Evolutionary conservation across 495 filamentous ascomycete species (phyloP).

Genomic region (Daldinia caldariorum): DNA sequence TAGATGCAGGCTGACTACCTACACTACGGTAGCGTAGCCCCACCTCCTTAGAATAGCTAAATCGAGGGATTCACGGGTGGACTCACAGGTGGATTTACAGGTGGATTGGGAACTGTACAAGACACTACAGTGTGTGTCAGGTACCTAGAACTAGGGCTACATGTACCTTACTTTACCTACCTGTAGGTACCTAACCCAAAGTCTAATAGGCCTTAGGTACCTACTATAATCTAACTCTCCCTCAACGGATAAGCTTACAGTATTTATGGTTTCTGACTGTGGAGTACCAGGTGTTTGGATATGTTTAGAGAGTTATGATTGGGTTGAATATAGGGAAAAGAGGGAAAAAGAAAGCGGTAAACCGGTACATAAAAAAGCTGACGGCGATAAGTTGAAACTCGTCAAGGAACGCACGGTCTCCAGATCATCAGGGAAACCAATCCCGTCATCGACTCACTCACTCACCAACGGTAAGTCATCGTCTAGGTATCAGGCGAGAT

Average conservation of each 20-base stretch:
- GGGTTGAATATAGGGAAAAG: constrained; percentile 20
- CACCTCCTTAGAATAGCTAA: constrained; percentile 38
- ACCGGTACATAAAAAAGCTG: constrained; percentile 44
- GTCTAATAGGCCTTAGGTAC: not conserved
- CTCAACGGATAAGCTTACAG: not conserved
- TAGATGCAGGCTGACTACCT: constrained; percentile 36
- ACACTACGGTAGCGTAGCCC: constrained; percentile 8
- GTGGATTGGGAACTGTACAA: not conserved
- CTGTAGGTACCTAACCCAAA: too few relatives aligned
- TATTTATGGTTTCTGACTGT: constrained; percentile 16
- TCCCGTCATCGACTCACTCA: constrained; percentile 33
- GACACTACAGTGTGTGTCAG: too few relatives aligned
- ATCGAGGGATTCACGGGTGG: constrained; percentile 12
- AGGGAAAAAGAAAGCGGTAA: constrained; percentile 34
- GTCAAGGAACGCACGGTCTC: constrained; percentile 38
- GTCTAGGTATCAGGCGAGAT: constrained; percentile 39
- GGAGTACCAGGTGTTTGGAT: constrained; percentile 20
- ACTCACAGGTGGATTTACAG: not conserved
- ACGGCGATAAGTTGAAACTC: constrained; percentile 39
- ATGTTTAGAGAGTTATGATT: constrained; percentile 19
- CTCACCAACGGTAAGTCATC: constrained; percentile 6
- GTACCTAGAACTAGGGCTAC: not conserved
- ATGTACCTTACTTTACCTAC: too few relatives aligned
- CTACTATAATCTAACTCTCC: not conserved
- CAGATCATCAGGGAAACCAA: constrained; percentile 30